Conservation (phyloP, 148 eudicot species). For the Vaccinium corymbosum region DNA sequence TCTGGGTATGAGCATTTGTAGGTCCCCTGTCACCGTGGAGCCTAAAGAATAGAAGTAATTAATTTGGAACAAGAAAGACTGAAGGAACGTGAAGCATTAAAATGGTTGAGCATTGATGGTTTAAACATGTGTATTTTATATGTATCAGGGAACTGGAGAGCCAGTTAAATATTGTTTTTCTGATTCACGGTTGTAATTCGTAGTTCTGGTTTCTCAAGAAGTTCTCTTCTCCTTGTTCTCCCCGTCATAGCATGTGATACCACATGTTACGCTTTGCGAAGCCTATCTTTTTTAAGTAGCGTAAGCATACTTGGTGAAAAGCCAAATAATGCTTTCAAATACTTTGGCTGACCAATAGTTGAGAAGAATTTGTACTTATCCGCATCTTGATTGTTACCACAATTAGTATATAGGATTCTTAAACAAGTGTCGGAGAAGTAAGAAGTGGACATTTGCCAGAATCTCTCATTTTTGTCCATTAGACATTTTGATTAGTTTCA, state of each 20-base stretch:
- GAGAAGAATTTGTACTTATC: background rate
- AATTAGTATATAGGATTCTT: background rate
- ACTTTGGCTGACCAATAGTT: background rate
- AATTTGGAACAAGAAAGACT: background rate
- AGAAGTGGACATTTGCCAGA: background rate
- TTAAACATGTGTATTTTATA: background rate
- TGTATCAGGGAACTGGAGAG: background rate
- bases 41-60: background rate
- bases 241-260: background rate
- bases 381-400: background rate
- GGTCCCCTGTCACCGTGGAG: background rate
- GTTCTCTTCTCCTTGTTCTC: background rate
- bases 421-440: background rate
- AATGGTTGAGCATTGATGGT: background rate
- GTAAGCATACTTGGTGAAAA: background rate
- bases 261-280: background rate
- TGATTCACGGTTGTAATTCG: background rate
- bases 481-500: background rate
- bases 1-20: background rate
- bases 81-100: background rate
- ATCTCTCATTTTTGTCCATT: background rate
- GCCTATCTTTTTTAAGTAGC: background rate
- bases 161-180: background rate
- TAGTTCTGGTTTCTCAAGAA: background rate
- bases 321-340: slow-evolving; percentile 5